Evolutionary conservation across 306 rosid species (phyloP), one percentile per base, ranked within the genome.

Genomic region (Myrica gale): DNA sequence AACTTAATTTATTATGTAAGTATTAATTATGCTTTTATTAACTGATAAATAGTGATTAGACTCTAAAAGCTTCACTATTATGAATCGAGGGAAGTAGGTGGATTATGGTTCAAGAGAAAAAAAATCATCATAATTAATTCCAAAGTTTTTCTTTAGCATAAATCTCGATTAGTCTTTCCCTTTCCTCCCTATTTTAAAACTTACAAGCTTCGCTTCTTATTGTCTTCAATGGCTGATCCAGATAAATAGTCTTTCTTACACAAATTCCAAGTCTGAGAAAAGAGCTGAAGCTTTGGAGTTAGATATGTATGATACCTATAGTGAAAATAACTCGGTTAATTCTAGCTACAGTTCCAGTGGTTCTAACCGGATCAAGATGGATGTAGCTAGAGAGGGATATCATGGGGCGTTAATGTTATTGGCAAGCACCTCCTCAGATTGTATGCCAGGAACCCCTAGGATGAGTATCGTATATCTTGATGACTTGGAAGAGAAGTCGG

Each of bases 341-440:
- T 1, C 3, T 46, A 46, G 11, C 11, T 2, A 11, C 11, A 46
- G 11, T 46, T 0, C 51, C 9, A 11, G 51, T 46, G 11, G 51
- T 46, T 46, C 51, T 46, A 46, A 46, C 13, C 13, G 13, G 51
- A 11, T 46, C 5, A 46, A 51, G 45, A 51, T 4, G 13, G n/a
- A 15, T 51, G 19, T 12, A 15, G 17, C n/a, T 51, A 51, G 16
- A 51, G 55, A 4, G n/a, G 55, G 13, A 51, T 13, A 51, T 51
- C 3, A 8, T 1, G 74, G 50, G 39, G 19, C 58, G 37, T 13
- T 32, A 48, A 48, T 45, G 37, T 13, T 32, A 48, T 70, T 45
- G 17, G 41, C 21, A 48, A 70, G 60, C 15, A 53, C 63, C 46
- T 71, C 63, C 12, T 53, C 50, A 17, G 63, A 71, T 57, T 47